phyloP scores from a whole-genome alignment of 257 asterid species.

The Henckelia pumila region DNA sequence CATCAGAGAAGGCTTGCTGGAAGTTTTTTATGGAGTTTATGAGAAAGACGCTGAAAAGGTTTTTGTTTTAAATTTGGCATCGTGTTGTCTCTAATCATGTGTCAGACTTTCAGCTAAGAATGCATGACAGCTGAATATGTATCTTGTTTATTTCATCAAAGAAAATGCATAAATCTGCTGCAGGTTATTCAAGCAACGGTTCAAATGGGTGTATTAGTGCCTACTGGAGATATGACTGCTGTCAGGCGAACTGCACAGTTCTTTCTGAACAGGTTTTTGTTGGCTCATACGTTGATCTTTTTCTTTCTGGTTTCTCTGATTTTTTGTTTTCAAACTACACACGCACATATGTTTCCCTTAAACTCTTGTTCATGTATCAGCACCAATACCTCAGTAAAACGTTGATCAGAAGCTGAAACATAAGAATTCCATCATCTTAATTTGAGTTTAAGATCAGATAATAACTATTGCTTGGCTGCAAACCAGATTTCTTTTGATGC shows the following conservation, averaged over 20 bases:
- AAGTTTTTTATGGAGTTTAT: slow-evolving; percentile 85
- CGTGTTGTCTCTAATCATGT: slow-evolving; percentile 3
- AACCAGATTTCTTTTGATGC: neutral
- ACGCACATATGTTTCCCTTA: neutral
- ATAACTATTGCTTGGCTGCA: neutral
- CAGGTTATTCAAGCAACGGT: slow-evolving; percentile 88
- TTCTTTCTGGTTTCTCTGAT: slow-evolving; percentile 11
- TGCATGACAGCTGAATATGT: neutral
- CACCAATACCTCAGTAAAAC: neutral
- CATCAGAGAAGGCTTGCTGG: slow-evolving; percentile 84
- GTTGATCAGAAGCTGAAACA: neutral
- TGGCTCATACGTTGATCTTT: slow-evolving; percentile 4
- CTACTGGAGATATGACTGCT: slow-evolving; percentile 92
- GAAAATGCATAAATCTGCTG: slow-evolving; percentile 18
- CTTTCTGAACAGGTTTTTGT: slow-evolving; percentile 74
- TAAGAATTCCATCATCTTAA: neutral
- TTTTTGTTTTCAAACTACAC: neutral
- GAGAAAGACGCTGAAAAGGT: slow-evolving; percentile 92
- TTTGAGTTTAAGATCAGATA: neutral
- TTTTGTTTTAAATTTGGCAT: slow-evolving; percentile 15
- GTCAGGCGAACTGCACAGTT: slow-evolving; percentile 88
- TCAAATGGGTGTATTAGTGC: slow-evolving; percentile 93
- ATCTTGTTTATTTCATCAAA: neutral
- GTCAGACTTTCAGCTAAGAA: neutral
- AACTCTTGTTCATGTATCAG: neutral